Evolutionary conservation across 1,284 basidiomycete species (phyloP).

Genomic region (Mycosarcoma maydis): DNA sequence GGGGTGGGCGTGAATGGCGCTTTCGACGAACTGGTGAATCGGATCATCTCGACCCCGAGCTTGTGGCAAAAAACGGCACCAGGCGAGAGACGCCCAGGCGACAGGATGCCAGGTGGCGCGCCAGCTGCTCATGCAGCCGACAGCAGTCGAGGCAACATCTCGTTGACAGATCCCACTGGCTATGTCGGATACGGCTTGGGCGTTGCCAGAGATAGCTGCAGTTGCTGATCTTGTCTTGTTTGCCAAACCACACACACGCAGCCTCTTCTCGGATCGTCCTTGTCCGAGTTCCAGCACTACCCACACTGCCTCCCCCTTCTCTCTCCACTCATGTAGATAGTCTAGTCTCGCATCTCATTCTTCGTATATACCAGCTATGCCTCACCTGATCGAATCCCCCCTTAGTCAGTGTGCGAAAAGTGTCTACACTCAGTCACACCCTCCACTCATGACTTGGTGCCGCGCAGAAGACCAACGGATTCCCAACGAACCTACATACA

Average conservation of each 20-base stretch:
- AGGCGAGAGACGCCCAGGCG: conserved; percentile 60
- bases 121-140: conserved; percentile 53
- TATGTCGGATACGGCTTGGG: conserved; percentile 48
- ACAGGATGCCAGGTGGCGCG: conserved; percentile 64
- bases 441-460: not conserved
- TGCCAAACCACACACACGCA: not conserved
- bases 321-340: not conserved
- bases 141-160: conserved; percentile 55
- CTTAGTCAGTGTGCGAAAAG: no score
- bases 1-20: conserved; percentile 61
- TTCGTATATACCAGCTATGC: not conserved
- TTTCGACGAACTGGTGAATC: conserved; percentile 64
- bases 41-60: conserved; percentile 61
- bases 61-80: conserved; percentile 58
- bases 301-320: not conserved
- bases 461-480: no score
- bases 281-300: no score
- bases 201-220: conserved; percentile 52
- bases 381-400: not conserved
- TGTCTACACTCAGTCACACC: not conserved
- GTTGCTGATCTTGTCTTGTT: conserved; percentile 36
- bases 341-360: not conserved
- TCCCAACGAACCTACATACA: not conserved
- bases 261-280: no score
- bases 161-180: conserved; percentile 34